Evolutionary conservation across 1,284 basidiomycete genomes (phyloP), one percentile per base, ranked within the genome.

Genomic region (Ceratobasidium sp.): DNA sequence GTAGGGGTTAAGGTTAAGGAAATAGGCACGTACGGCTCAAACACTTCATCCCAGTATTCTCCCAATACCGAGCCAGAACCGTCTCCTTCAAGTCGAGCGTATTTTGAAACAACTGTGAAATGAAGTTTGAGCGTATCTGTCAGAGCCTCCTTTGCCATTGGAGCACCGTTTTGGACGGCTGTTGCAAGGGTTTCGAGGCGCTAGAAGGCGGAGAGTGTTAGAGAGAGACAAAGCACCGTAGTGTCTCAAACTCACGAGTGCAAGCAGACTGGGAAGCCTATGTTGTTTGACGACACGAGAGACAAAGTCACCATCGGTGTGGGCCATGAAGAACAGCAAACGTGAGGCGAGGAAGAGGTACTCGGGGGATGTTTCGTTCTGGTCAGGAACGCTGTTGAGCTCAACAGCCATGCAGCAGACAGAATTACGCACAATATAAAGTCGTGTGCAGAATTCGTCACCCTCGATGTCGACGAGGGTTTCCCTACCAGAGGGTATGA

Each of bases 71-170:
- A 65, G n/a, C 71, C 64, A 39, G 77, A 51, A 65, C 76, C 76
- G 8, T 63, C 43, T 19, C 58, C 62, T 54, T 77, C 58, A 19
- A 78, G 76, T 71, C 77, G 75, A 16, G 88, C 88, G 79, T 89
- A 94, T 79, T 93, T 90, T 59, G 89, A 81, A 69, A 92, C 84
- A 46, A 94, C 79, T 79, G 94, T 94, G 81, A 93, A 94, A 7
- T 86, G 84, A 66, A 93, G 85, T 79, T 94, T 94, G 74, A 94
- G 85, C 49, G 92, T 80, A 81, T 94, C 92, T 1, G 87, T 86
- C 85, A 90, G 87, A 3, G 92, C 91, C 75, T 94, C 92, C 74
- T 85, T 85, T 11, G 87, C 85, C 82, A 88, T 87, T 75, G 85
- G 86, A 13, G 85, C 80, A 56, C 86, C 86, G 24, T 82, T 80